Percentiles rank a stretch among this genome's conserved stretches.
These are phyloP conservation scores for Euphorbia tirucalli DNA, from an alignment of 345 rosid genomes.

Conservation along the genomic window DNA sequence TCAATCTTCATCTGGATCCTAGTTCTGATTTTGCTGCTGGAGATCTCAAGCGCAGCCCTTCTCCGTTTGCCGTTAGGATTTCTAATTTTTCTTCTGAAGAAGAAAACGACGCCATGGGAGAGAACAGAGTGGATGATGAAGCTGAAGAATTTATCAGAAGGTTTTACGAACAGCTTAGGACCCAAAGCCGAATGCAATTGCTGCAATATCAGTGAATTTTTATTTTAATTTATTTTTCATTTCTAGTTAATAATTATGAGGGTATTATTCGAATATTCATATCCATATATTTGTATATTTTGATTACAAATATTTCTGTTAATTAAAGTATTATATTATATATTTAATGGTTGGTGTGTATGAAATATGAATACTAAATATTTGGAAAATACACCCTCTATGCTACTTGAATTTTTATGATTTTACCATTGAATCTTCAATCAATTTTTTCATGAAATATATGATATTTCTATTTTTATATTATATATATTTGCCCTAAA, in stretches of 20 bases:
- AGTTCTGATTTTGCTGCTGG: constrained; percentile 14
- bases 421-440: too few species aligned
- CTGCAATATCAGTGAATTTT: constrained; percentile 32
- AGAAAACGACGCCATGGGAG: constrained; percentile 22
- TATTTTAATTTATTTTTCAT: not conserved
- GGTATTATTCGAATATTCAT: not conserved
- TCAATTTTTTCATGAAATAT: too few species aligned
- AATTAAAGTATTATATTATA: too few species aligned
- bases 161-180: constrained; percentile 52
- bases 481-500: too few species aligned
- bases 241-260: not conserved
- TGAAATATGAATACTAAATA: too few species aligned
- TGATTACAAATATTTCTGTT: too few species aligned
- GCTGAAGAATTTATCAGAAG: constrained; percentile 60
- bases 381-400: too few species aligned
- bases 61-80: constrained; percentile 43
- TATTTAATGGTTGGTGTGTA: too few species aligned
- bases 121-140: constrained; percentile 40
- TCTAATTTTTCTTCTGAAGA: constrained; percentile 51
- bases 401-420: too few species aligned
- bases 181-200: constrained; percentile 44
- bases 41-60: constrained; percentile 34
- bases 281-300: too few species aligned
- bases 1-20: constrained; percentile 30
- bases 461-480: too few species aligned